These are phyloP conservation scores for Breviolum minutum DNA, from an alignment of 73 alveolate genomes.

Conservation along the genomic window DNA sequence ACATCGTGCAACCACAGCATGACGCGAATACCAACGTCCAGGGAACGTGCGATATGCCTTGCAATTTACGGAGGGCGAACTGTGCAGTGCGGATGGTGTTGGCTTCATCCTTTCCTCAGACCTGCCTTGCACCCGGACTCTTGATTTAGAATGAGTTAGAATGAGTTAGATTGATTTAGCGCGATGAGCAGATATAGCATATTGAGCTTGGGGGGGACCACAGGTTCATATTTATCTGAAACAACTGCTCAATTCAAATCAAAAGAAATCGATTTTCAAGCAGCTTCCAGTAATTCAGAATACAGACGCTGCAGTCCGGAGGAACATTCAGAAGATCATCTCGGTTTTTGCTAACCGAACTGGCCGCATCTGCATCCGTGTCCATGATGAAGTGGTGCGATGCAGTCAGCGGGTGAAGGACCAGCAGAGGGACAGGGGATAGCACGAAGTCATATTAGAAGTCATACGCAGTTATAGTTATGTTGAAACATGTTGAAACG, in stretches of 20 bases:
- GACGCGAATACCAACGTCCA: too few species aligned
- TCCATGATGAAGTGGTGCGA: slow-evolving; percentile 83
- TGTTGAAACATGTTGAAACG: too few species aligned
- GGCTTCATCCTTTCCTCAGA: slow-evolving; percentile 54
- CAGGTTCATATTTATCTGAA: too few species aligned
- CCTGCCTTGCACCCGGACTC: slow-evolving; percentile 66
- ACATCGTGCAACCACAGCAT: too few species aligned
- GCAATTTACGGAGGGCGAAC: slow-evolving; percentile 61
- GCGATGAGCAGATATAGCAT: background rate
- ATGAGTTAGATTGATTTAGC: background rate
- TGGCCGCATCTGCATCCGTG: slow-evolving; percentile 88
- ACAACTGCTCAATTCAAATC: too few species aligned
- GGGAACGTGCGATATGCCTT: slow-evolving; percentile 8
- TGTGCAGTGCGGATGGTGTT: slow-evolving; percentile 82
- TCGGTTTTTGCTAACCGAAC: slow-evolving; percentile 82
- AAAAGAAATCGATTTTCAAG: background rate
- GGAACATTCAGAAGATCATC: slow-evolving; percentile 80
- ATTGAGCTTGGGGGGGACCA: too few species aligned
- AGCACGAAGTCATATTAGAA: too few species aligned
- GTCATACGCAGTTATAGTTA: too few species aligned
- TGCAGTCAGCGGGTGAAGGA: slow-evolving; percentile 72
- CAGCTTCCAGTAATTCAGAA: background rate
- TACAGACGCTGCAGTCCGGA: background rate
- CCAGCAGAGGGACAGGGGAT: background rate
- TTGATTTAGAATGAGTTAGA: background rate